A percentile compares a stretch with the other conserved stretches of the same genome.
Evolutionary conservation across 192 early-diverging fungal species (phyloP).

Genomic region (Phycomyces blakesleeanus): DNA sequence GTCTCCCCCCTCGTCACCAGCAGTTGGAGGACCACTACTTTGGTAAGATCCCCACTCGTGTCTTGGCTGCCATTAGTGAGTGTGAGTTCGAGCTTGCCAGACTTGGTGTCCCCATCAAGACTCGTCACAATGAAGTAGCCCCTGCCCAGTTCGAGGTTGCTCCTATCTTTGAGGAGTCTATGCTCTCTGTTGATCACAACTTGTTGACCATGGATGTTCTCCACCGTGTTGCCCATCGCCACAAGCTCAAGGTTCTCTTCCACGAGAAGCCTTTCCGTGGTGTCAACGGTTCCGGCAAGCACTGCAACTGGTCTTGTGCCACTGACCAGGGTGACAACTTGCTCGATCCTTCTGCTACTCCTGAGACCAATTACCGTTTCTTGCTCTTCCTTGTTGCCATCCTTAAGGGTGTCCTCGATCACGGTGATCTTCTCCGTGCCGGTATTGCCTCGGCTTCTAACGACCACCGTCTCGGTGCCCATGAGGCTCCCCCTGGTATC

Average conservation of each 20-base stretch:
- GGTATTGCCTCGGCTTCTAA: conserved; percentile 91
- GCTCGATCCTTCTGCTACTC: conserved; percentile 90
- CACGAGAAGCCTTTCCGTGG: conserved; percentile 99
- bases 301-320: conserved; percentile 97
- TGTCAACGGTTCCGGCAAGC: conserved; percentile 98
- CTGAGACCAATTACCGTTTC: conserved; percentile 99
- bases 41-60: conserved; percentile 91
- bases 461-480: conserved; percentile 96
- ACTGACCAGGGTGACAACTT: conserved; percentile 97
- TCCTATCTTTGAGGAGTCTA: conserved; percentile 96
- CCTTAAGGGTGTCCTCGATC: conserved; percentile 87
- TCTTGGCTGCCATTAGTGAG: conserved; percentile 89
- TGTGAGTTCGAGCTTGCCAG: conserved; percentile 89
- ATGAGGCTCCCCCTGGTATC: conserved; percentile 96
- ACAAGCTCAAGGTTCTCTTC: conserved; percentile 95
- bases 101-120: conserved; percentile 98
- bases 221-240: conserved; percentile 94
- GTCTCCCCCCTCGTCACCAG: conserved; percentile 95
- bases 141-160: conserved; percentile 98
- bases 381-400: conserved; percentile 90
- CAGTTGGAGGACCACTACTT: conserved; percentile 99
- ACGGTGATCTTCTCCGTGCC: conserved; percentile 86
- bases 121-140: conserved; percentile 98
- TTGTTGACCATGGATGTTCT: conserved; percentile 95
- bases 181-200: conserved; percentile 98